A percentile compares a stretch with the other conserved stretches of the same genome.
phyloP scores from a whole-genome alignment of 805 yeast genomes.

The Lipomyces sp. region DNA sequence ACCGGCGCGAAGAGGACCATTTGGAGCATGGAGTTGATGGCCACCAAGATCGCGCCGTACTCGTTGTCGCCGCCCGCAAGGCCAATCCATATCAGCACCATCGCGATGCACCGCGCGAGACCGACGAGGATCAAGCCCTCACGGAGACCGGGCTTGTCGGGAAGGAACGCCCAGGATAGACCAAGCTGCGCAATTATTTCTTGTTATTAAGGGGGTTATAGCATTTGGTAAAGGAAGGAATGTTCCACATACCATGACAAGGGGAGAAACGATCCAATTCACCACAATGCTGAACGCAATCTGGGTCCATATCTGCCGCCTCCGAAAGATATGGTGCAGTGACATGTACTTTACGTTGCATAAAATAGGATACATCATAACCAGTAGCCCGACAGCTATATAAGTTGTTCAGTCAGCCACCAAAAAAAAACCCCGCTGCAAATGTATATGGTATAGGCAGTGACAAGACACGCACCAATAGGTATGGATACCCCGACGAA shows the following conservation, averaged over 20 bases:
- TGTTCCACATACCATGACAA: slow-evolving; percentile 44
- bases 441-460: too few relatives aligned
- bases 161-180: slow-evolving; percentile 51
- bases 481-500: slow-evolving; percentile 34
- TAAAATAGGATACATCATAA: slow-evolving; percentile 58
- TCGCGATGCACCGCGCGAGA: slow-evolving; percentile 58
- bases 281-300: slow-evolving; percentile 43
- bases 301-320: slow-evolving; percentile 33
- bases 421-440: too few relatives aligned
- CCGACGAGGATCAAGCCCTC: slow-evolving; percentile 58
- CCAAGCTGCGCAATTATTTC: slow-evolving; percentile 35
- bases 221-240: too few relatives aligned
- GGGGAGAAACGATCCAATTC: slow-evolving; percentile 57
- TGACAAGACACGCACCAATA: slow-evolving; percentile 15
- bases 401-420: too few relatives aligned
- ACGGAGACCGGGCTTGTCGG: slow-evolving; percentile 48
- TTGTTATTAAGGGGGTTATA: background rate
- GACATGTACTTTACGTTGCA: slow-evolving; percentile 53
- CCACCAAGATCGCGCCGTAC: slow-evolving; percentile 43
- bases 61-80: slow-evolving; percentile 50
- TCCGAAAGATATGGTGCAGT: slow-evolving; percentile 35
- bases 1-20: slow-evolving; percentile 52
- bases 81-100: slow-evolving; percentile 43
- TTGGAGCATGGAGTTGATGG: slow-evolving; percentile 49
- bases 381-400: slow-evolving; percentile 46